A percentile compares a stretch with the other conserved stretches of the same genome.
Evolutionary conservation across 306 rosid genomes (phyloP).

Genomic region (Lathyrus tuberosus): DNA sequence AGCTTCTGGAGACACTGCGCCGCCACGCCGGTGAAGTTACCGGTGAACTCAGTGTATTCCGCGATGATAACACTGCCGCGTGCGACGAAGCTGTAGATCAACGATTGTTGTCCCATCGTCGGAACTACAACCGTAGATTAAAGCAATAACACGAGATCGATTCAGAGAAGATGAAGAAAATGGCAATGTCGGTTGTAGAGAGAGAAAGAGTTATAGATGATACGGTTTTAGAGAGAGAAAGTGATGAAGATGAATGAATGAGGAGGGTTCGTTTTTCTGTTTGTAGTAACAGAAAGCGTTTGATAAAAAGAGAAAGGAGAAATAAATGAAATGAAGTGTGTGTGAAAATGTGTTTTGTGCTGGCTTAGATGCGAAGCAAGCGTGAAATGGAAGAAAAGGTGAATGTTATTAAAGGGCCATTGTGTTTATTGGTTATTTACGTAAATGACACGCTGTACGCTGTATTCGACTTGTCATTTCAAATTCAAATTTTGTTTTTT

Average conservation of each 20-base stretch:
- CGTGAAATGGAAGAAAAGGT: slow-evolving; percentile 48
- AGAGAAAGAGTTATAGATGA: slow-evolving; percentile 22
- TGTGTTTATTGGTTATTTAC: slow-evolving; percentile 37
- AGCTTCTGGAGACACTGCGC: slow-evolving; percentile 94
- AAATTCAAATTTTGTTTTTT: not conserved
- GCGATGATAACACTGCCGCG: slow-evolving; percentile 85
- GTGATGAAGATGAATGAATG: not conserved
- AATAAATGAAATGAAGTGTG: slow-evolving; percentile 6
- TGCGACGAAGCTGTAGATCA: slow-evolving; percentile 95
- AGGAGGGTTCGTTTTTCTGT: slow-evolving; percentile 14
- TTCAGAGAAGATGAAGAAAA: slow-evolving; percentile 11
- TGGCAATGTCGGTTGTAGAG: slow-evolving; percentile 29
- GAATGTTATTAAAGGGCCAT: slow-evolving; percentile 34
- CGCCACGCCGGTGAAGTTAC: slow-evolving; percentile 80
- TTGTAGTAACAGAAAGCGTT: slow-evolving; percentile 26
- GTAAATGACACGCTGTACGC: slow-evolving; percentile 46
- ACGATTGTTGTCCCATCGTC: slow-evolving; percentile 89
- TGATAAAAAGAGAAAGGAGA: not conserved
- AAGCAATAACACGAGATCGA: slow-evolving; percentile 12
- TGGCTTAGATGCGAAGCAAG: slow-evolving; percentile 65
- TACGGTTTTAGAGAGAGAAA: slow-evolving; percentile 32
- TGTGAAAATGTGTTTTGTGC: not conserved
- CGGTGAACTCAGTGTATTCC: slow-evolving; percentile 84
- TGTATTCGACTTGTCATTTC: not conserved
- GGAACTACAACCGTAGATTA: slow-evolving; percentile 45